A percentile compares a stretch with the other conserved stretches of the same genome.
These are phyloP conservation scores for Mycena kentingensis DNA, from an alignment of 768 basidiomycete genomes.

Conservation along the genomic window DNA sequence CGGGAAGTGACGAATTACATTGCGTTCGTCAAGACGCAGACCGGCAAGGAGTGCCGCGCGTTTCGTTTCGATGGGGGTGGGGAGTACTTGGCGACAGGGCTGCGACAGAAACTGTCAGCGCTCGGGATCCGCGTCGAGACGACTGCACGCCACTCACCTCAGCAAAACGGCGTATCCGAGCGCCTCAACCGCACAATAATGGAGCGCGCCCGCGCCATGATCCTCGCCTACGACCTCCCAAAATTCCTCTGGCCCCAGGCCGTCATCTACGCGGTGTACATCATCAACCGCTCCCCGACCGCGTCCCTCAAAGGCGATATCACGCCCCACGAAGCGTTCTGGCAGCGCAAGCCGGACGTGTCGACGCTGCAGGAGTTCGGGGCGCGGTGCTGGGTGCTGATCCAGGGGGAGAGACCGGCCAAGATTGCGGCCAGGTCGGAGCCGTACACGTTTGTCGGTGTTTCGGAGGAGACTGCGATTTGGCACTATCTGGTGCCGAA, in stretches of 20 bases:
- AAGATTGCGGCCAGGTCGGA: neutral
- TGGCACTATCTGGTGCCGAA: neutral
- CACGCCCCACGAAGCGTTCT: slow-evolving; percentile 23
- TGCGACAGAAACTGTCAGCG: slow-evolving; percentile 4
- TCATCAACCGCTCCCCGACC: neutral
- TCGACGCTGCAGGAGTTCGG: slow-evolving; percentile 1
- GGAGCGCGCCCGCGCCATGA: slow-evolving; percentile 25
- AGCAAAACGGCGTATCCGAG: slow-evolving; percentile 36
- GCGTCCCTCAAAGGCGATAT: neutral
- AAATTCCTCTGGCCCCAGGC: too few species aligned
- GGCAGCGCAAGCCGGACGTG: slow-evolving; percentile 19
- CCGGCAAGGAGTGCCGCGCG: slow-evolving; percentile 16
- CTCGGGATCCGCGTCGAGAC: slow-evolving; percentile 25
- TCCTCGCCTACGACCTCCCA: slow-evolving; percentile 18
- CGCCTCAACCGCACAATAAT: slow-evolving; percentile 22
- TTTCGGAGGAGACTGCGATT: neutral
- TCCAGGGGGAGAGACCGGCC: neutral
- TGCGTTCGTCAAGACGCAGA: slow-evolving; percentile 26
- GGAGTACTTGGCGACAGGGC: slow-evolving; percentile 1
- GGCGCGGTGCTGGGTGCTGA: neutral
- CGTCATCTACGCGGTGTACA: too few species aligned
- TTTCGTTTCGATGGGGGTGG: slow-evolving; percentile 16
- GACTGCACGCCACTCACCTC: slow-evolving; percentile 29
- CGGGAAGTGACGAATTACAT: slow-evolving; percentile 16
- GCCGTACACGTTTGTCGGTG: neutral